These are phyloP conservation scores for Talaromyces sp. DNA, from an alignment of 2,329 filamentous ascomycete species.

Conservation along the genomic window DNA sequence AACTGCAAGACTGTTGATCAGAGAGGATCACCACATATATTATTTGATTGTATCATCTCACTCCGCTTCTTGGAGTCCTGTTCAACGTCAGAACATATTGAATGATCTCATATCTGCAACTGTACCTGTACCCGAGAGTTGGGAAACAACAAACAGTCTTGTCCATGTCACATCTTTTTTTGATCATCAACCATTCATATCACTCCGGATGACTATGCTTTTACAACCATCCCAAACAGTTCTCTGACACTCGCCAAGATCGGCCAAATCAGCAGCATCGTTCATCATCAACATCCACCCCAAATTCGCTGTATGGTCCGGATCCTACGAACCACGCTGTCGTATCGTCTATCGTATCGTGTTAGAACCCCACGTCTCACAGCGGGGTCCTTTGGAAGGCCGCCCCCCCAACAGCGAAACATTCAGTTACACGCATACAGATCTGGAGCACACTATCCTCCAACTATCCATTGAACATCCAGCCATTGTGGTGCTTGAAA, in stretches of 20 bases:
- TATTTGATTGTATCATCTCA: not conserved
- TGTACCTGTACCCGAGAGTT: not conserved
- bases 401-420: slow-evolving; percentile 5
- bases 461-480: slow-evolving; percentile 2
- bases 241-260: not conserved
- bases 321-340: not conserved
- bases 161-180: not conserved
- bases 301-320: not conserved
- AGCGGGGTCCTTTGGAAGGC: slow-evolving; percentile 9
- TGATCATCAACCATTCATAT: not conserved
- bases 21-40: slow-evolving; percentile 1
- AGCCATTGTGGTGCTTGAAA: slow-evolving; percentile 2
- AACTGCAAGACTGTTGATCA: slow-evolving; percentile 3
- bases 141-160: not conserved
- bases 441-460: slow-evolving; percentile 10
- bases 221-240: not conserved
- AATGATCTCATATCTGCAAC: slow-evolving; percentile 12
- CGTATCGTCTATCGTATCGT: slow-evolving; percentile 10
- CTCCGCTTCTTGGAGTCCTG: not conserved
- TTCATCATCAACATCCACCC: not conserved
- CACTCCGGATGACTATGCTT: not conserved
- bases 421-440: slow-evolving; percentile 14
- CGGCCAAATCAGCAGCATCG: not conserved
- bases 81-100: not conserved
- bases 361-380: slow-evolving; percentile 10